Base-by-base conservation (phyloP, 192 early-diverging fungal genomes). In the Coemansia sp. region DNA sequence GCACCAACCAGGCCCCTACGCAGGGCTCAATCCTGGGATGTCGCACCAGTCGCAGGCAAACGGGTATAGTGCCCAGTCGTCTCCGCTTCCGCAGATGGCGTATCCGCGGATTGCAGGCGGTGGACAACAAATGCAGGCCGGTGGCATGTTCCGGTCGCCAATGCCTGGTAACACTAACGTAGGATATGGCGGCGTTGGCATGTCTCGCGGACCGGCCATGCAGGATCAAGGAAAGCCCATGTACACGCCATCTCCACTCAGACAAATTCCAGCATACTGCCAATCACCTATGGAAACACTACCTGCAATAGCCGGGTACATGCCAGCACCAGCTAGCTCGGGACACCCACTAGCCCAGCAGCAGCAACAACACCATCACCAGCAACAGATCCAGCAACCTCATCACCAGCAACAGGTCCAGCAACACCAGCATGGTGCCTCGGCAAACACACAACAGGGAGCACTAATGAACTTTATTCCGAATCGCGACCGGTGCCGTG, bases 401-500 rank as follows among this genome's bases (percentile, higher is more conserved):
- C 27, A 29, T 29, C 27, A 29, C 1, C 27, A 29, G 27, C 27
- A 29, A 29, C 27, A 29, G 4, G 48, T 12, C 6, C 63, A 65
- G 45, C 57, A 35, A 50, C 64, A 32, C 7, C 62, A 73, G 52
- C 48, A 53, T 17, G 27, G 50, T 29, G 9, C 8, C 5, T 3
- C 37, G 22, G 50, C 4, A 9, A 53, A 35, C n/a, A 38, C 35
- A 15, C 71, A 80, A 55, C 65, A 74, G 22, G 53, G 41, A 3
- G 47, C 72, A 4, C 69, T 80, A 21, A 65, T 57, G 23, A 74
- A 59, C 61, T 80, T 62, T 66, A 80, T 80, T 35, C 77, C 77
- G 2, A 49, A 59, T 10, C 66, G 58, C 15, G 9, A 45, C 27
- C 27, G 17, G 15, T 61, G 56, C 27, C 21, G 43, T 24, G 72